Base-by-base conservation (phyloP, 306 rosid genomes). In the Trifolium dubium region DNA sequence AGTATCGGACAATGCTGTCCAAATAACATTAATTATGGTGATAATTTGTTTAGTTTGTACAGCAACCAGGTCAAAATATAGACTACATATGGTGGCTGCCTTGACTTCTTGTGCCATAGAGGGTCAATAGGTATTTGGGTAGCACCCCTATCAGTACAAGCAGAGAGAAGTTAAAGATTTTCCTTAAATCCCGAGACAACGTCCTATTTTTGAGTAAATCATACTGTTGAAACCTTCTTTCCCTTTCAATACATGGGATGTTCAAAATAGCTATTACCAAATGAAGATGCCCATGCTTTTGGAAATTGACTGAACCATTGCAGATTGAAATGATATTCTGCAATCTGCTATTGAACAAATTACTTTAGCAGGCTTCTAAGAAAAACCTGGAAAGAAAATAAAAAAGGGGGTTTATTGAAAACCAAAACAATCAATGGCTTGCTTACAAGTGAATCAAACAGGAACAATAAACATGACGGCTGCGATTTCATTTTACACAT, bases 61-160 rank as follows among this genome's bases (percentile, higher is more conserved):
- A 69, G 11, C 63, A 60, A 80, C 34, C 34, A 40, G 62, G 62
- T 61, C 71, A 66, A 79, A 78, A 53, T 76, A 17, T 63, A 67
- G 74, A 70, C 82, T 84, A 76, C 77, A 70, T 3, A 51, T 72
- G 76, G 79, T 77, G 80, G 62, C 75, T 39, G 59, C 54, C 54
- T 50, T 58, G 28, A 73, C 43, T 53, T 75, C 29, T 37, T 37
- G 79, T 47, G 34, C 62, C 71, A 68, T 53, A 53, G 60, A 10
- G 32, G 46, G 78, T 69, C 75, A 30, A 75, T 37, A 29, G 78
- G 17, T 28, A 59, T 23, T 58, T 29, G 19, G 64, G 80, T 75
- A 69, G 75, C 35, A 67, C 19, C 37, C 37, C 34, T 44, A 17
- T 40, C 60, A 72, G 60, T 47, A 51, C 63, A 77, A 68, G 75